Percentiles rank a stretch among this genome's conserved stretches.
These are phyloP conservation scores for Coemansia biformis DNA, from an alignment of 192 early-diverging fungal genomes.

Conservation along the genomic window DNA sequence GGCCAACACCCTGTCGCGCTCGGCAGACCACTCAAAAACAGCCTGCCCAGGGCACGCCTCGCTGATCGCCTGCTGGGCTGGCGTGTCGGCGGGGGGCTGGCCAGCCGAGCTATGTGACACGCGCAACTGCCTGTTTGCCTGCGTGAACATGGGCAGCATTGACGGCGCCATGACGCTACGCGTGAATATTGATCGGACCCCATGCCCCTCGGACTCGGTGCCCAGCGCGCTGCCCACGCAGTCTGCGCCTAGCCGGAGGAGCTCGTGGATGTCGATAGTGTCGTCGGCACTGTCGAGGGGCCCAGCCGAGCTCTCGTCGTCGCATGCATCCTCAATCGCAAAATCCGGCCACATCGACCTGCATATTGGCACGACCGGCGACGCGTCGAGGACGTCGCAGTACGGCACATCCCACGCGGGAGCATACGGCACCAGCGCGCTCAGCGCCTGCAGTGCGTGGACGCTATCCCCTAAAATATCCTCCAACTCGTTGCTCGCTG, in stretches of 20 bases:
- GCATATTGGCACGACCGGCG: constrained; percentile 44
- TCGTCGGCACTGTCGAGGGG: background rate
- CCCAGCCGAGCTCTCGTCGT: background rate
- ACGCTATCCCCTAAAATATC: constrained; percentile 40
- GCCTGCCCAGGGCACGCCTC: constrained; percentile 45
- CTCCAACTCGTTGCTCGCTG: constrained; percentile 17
- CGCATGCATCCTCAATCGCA: constrained; percentile 8
- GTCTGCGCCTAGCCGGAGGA: constrained; percentile 17
- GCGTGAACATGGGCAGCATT: constrained; percentile 43
- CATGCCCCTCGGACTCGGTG: constrained; percentile 16
- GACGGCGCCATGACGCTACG: constrained; percentile 42
- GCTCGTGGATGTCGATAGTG: constrained; percentile 14
- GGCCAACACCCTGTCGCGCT: constrained; percentile 38
- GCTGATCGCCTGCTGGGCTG: constrained; percentile 27
- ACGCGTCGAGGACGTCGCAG: constrained; percentile 40
- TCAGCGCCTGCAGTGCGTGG: constrained; percentile 27
- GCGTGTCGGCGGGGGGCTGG: constrained; percentile 34
- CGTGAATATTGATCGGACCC: constrained; percentile 31
- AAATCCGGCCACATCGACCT: constrained; percentile 48
- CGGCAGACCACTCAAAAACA: constrained; percentile 40
- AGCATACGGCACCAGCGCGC: constrained; percentile 18
- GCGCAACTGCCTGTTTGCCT: constrained; percentile 33
- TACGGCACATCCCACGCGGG: constrained; percentile 39
- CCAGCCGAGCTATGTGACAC: constrained; percentile 17
- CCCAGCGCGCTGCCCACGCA: constrained; percentile 3